Conservation (phyloP, 1,284 basidiomycete genomes). For the Heterobasidion occidentale region DNA sequence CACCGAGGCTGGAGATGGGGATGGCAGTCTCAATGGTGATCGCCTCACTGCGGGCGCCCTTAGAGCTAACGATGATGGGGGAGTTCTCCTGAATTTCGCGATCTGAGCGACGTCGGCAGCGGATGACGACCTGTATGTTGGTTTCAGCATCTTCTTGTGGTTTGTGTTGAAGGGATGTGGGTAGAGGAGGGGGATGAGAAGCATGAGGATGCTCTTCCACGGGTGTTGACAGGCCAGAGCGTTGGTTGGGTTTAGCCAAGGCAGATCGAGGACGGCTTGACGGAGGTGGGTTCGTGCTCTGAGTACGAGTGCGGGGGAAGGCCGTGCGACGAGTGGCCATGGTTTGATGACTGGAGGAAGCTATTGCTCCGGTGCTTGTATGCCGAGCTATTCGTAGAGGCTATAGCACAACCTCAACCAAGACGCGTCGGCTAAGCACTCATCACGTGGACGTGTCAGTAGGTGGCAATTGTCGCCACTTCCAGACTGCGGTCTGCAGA, state of each 20-base stretch:
- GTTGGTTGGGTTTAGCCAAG: constrained; percentile 23
- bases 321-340: background rate
- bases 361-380: background rate
- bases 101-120: constrained; percentile 77
- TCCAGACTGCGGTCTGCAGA: too few species aligned
- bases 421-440: too few species aligned
- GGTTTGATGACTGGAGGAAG: background rate
- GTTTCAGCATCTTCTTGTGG: constrained; percentile 42
- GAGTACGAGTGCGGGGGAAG: background rate
- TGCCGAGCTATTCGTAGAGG: too few species aligned
- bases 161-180: constrained; percentile 10
- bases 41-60: constrained; percentile 64
- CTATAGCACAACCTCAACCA: too few species aligned
- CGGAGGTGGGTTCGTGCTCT: background rate
- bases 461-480: too few species aligned
- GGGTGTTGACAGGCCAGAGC: constrained; percentile 19
- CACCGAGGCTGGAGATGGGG: constrained; percentile 55
- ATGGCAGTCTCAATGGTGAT: constrained; percentile 74
- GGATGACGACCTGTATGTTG: constrained; percentile 89
- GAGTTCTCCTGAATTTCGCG: constrained; percentile 77
- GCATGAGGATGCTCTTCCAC: constrained; percentile 14
- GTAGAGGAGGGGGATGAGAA: constrained; percentile 10
- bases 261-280: constrained; percentile 18
- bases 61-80: constrained; percentile 74
- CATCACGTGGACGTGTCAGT: too few species aligned